Evolutionary conservation across 768 basidiomycete species (phyloP), one percentile per base, ranked within the genome.

Genomic region (Trametes punicea): DNA sequence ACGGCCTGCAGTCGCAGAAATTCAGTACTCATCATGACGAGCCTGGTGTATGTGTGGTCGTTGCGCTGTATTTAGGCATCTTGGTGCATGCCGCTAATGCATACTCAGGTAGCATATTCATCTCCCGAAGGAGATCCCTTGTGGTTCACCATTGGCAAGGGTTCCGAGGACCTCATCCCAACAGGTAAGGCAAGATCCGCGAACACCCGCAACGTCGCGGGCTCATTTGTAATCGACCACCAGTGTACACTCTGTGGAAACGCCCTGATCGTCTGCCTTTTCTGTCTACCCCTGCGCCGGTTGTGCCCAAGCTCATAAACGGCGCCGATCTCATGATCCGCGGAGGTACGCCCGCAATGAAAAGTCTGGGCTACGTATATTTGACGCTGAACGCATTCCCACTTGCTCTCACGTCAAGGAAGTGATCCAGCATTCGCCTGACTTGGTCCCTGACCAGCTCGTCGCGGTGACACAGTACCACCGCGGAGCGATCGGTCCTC

Each of bases 321-420:
- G 91, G 92, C n/a, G 89, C 91, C 0, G 90, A 94, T 72, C 78
- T 93, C 7, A 93, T 94, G 90, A 83, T 88, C 30, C 89, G 90
- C 4, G 91, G 90, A 70, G 88, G 88, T 87, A 65, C 65, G 84
- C 2, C 27, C 8, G 15, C 1, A 21, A 15, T 20, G 16, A 15
- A 23, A 39, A 16, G 33, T 47, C 30, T 31, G 38, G n/a, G n/a
- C n/a, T n/a, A n/a, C n/a, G n/a, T 11, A 44, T 27, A 13, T 13
- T 44, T 26, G 42, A 6, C 42, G 18, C 23, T 44, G 4, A 44
- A 25, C 41, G 40, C 8, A 33, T 20, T 44, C 30, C 27, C 23
- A n/a, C 40, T 29, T 56, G 42, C 54, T 40, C 54, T 57, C 64
- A 20, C 27, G 41, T 23, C 68, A 77, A 77, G 75, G 67, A 67